These are phyloP conservation scores for Prunus mongolica DNA, from an alignment of 306 rosid genomes.

Conservation along the genomic window DNA sequence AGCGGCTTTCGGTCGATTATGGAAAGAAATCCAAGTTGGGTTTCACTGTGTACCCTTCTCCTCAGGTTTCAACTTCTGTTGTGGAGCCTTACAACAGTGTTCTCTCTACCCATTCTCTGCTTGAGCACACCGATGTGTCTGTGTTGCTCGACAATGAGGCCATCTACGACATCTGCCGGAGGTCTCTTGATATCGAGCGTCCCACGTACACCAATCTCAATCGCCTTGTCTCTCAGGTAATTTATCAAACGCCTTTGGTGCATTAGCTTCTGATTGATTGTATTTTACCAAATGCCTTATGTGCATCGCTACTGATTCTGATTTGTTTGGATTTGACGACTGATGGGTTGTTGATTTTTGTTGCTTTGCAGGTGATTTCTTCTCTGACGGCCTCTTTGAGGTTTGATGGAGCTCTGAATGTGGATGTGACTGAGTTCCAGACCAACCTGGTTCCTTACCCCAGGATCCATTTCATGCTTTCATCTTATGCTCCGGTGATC, in stretches of 20 bases:
- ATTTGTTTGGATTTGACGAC: neutral
- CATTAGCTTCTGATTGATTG: neutral
- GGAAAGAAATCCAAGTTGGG: constrained; percentile 82
- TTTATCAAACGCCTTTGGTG: neutral
- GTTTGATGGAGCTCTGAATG: constrained; percentile 84
- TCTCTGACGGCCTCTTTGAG: constrained; percentile 87
- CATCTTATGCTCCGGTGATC: constrained; percentile 83
- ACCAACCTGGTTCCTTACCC: constrained; percentile 92
- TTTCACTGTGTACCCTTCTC: constrained; percentile 82
- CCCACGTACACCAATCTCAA: constrained; percentile 89
- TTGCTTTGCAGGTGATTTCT: constrained; percentile 59
- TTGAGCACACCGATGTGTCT: constrained; percentile 78
- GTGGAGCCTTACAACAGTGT: constrained; percentile 93
- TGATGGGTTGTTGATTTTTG: neutral
- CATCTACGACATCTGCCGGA: constrained; percentile 77
- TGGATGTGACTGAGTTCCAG: constrained; percentile 83
- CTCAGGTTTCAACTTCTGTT: constrained; percentile 84
- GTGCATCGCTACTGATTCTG: neutral
- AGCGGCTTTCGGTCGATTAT: constrained; percentile 81
- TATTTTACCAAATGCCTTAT: neutral
- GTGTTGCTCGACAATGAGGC: constrained; percentile 85
- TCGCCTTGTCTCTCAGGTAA: constrained; percentile 79
- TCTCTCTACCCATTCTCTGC: constrained; percentile 85
- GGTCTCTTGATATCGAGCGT: constrained; percentile 80
- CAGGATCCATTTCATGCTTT: constrained; percentile 87